phyloP scores from a whole-genome alignment of 139 green algal genomes.

The Pleodorina starrii region DNA sequence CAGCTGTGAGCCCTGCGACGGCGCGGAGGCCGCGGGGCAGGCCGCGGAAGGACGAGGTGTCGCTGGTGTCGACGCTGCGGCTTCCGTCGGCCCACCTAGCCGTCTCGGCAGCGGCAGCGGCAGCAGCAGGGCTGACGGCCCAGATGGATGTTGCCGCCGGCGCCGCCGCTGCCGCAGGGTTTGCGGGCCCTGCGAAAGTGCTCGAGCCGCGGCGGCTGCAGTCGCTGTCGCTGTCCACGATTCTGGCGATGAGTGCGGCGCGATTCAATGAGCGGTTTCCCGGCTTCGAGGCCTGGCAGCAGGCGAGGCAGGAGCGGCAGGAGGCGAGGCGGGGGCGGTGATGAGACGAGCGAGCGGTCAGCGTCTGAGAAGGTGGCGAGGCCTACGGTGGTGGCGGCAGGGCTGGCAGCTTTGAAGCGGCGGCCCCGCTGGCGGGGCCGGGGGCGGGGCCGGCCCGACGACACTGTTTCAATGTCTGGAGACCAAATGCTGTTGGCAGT shows the following conservation, averaged over 20 bases:
- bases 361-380: too few relatives aligned
- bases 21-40: background rate
- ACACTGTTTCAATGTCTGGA: too few relatives aligned
- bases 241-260: background rate
- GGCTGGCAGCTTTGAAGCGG: too few relatives aligned
- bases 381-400: too few relatives aligned
- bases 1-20: background rate
- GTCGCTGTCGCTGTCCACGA: background rate
- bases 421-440: too few relatives aligned
- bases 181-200: background rate
- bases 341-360: background rate
- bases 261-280: constrained; percentile 2
- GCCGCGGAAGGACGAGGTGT: background rate
- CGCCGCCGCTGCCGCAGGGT: background rate
- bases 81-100: background rate
- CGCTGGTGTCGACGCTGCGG: background rate
- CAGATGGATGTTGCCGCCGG: background rate
- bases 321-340: background rate
- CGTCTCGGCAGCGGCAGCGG: background rate
- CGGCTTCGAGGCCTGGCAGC: background rate
- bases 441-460: too few relatives aligned
- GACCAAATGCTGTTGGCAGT: too few relatives aligned
- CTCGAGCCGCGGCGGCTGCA: background rate
- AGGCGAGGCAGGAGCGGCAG: background rate
- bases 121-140: background rate